Evolutionary conservation across 1,284 basidiomycete genomes (phyloP), one percentile per base, ranked within the genome.

Genomic region (Boletus smithii): DNA sequence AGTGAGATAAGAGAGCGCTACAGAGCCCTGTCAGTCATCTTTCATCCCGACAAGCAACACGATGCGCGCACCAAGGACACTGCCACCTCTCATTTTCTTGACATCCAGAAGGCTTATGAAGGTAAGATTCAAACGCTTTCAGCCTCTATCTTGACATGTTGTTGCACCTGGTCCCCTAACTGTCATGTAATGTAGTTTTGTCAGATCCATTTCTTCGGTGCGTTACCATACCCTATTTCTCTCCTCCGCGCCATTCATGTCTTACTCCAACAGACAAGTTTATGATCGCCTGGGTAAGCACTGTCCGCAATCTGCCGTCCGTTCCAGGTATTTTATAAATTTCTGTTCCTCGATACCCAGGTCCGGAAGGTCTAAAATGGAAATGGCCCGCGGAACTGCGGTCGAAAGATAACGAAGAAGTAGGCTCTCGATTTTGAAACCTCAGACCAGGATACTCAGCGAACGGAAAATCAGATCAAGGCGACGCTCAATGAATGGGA

Each of bases 41-140:
- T 90, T 49, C 89, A 92, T 57, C 90, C 90, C 3, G 90, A 93
- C 73, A 91, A 86, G 60, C 88, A 91, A 53, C 74, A 70, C n/a
- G 78, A 81, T 56, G 73, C 79, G 43, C 60, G 66, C 5, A 69
- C 75, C 49, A 84, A 81, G 62, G 73, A 69, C 30, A 73, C 78
- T 1, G 87, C 89, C 3, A 76, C 80, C 22, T 72, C 76, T 37
- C 74, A 76, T 42, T 91, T 91, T 55, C 73, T 87, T 22, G 79
- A 86, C 59, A 74, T 92, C 14, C 87, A 90, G 54, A 84, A 83
- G 54, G 88, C 89, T 14, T 91, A 91, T 60, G 76, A 87, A 74
- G 77, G 85, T 83, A 56, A 44, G 72, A 57, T 22, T 35, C 29
- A 13, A 26, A 20, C 44, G n/a, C 10, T 39, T 23, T 23, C 24